phyloP scores from a whole-genome alignment of 345 rosid species.

The Xanthoceras sorbifolium region DNA sequence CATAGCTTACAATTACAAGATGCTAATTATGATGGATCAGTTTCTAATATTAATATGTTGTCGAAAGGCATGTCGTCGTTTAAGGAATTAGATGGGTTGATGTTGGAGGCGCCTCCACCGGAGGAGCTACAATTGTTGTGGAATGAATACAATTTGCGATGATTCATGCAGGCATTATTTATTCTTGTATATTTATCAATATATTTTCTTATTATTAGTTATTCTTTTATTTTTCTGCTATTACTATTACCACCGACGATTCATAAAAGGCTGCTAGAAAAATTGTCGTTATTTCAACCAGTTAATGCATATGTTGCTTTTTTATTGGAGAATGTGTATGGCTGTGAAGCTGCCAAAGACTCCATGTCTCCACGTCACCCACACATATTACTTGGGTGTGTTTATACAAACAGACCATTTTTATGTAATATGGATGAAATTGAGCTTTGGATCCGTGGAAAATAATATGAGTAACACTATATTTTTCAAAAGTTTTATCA shows the following conservation, averaged over 20 bases:
- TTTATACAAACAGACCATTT: too few relatives aligned
- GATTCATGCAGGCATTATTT: not conserved
- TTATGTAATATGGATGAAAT: too few relatives aligned
- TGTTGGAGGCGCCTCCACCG: constrained; percentile 33
- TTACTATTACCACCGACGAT: not conserved
- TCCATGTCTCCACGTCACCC: not conserved
- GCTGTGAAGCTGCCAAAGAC: constrained; percentile 7
- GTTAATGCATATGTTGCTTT: too few relatives aligned
- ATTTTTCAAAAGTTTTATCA: too few relatives aligned
- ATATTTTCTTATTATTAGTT: too few relatives aligned
- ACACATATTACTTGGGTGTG: not conserved
- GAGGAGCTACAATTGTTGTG: constrained; percentile 34
- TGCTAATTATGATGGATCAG: not conserved
- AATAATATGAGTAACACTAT: too few relatives aligned
- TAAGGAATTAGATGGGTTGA: constrained; percentile 36
- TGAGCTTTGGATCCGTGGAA: too few relatives aligned
- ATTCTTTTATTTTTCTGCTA: too few relatives aligned
- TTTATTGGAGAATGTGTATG: too few relatives aligned
- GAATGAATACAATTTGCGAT: not conserved
- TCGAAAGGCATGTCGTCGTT: constrained; percentile 30
- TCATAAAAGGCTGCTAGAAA: not conserved
- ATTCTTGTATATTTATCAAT: not conserved
- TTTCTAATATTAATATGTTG: constrained; percentile 13
- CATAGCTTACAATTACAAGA: not conserved
- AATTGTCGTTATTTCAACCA: not conserved